Conservation (phyloP, 106 monocot species). For the Alisma plantagoaquatica region DNA sequence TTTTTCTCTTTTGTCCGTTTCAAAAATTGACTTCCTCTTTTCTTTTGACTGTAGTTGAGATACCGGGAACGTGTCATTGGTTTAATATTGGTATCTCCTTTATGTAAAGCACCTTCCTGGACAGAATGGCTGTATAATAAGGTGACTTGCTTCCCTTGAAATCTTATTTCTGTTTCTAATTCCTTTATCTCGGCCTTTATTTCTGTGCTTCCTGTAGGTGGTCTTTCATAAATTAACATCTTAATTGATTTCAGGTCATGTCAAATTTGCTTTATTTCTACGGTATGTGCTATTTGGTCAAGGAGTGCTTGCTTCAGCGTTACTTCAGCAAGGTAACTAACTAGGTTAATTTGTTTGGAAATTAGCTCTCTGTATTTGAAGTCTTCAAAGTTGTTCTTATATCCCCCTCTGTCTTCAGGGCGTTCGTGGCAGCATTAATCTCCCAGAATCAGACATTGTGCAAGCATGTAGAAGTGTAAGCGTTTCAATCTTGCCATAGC, state of each 20-base stretch:
- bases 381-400: neutral
- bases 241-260: conserved; percentile 37
- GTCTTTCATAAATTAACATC: neutral
- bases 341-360: neutral
- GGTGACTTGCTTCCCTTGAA: conserved; percentile 12
- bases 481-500: conserved; percentile 7
- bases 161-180: neutral
- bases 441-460: conserved; percentile 56
- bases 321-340: conserved; percentile 72
- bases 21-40: neutral
- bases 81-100: conserved; percentile 61
- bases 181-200: neutral
- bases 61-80: conserved; percentile 40
- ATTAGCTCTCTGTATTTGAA: too few relatives aligned
- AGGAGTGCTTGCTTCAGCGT: conserved; percentile 57
- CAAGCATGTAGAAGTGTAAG: conserved; percentile 77
- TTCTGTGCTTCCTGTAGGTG: neutral
- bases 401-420: conserved; percentile 23
- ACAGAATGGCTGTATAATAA: conserved; percentile 77
- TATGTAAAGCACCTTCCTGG: conserved; percentile 83
- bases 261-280: conserved; percentile 73
- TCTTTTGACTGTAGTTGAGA: neutral
- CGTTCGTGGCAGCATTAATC: conserved; percentile 32
- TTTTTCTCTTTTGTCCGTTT: neutral
- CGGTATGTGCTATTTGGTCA: conserved; percentile 68